A percentile compares a stretch with the other conserved stretches of the same genome.
These are phyloP conservation scores for Fragaria nilgerrensis DNA, from an alignment of 306 rosid genomes.

Conservation along the genomic window DNA sequence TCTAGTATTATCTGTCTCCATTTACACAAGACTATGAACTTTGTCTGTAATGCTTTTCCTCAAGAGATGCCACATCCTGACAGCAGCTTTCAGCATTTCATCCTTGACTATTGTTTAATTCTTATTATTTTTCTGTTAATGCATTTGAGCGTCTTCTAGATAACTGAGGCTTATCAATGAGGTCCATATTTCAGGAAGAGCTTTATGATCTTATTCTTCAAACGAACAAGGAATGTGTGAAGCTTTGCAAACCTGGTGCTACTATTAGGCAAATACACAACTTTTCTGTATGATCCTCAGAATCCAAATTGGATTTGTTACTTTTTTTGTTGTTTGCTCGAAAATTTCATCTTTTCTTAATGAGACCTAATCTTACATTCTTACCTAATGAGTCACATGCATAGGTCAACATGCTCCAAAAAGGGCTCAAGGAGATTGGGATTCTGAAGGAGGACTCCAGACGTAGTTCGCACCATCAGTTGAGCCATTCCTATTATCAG, in stretches of 20 bases:
- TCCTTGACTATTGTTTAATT: not conserved
- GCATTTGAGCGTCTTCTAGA: not conserved
- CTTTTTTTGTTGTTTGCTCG: not conserved
- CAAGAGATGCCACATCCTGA: not conserved
- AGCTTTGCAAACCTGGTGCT: constrained; percentile 89
- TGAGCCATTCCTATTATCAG: constrained; percentile 65
- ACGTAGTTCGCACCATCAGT: constrained; percentile 62
- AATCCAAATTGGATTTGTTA: not conserved
- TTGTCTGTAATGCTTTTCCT: not conserved
- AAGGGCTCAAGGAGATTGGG: constrained; percentile 79
- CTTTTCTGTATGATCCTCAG: constrained; percentile 54
- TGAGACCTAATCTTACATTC: not conserved
- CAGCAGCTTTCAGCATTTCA: not conserved
- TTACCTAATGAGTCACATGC: constrained; percentile 15
- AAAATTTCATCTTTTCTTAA: not conserved
- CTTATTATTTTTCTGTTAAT: not conserved
- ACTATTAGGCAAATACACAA: constrained; percentile 74
- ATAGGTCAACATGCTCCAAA: constrained; percentile 72
- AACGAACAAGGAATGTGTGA: constrained; percentile 72
- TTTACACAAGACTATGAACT: not conserved
- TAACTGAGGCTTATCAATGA: not conserved
- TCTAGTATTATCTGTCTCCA: not conserved
- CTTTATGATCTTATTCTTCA: constrained; percentile 79
- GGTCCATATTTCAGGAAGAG: constrained; percentile 63
- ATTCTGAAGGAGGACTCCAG: constrained; percentile 50